These are phyloP conservation scores for Clarireedia paspali DNA, from an alignment of 2,329 filamentous ascomycete species.

Conservation along the genomic window DNA sequence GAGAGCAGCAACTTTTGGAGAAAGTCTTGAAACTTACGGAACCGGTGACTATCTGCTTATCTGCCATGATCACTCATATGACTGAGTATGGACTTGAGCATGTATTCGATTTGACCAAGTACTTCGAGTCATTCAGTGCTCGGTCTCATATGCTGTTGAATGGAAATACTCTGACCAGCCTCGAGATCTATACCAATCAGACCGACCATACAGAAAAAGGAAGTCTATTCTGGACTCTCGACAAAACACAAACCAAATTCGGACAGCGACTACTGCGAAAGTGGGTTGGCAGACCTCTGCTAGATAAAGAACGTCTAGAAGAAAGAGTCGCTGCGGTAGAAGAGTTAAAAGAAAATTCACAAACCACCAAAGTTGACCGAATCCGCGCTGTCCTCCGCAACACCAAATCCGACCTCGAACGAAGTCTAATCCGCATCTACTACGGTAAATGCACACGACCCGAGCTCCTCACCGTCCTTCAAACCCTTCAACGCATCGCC, in stretches of 20 bases:
- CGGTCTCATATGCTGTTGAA: constrained; percentile 93
- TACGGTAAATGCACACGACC: constrained; percentile 92
- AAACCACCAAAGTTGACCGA: constrained; percentile 61
- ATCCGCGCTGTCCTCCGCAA: constrained; percentile 63
- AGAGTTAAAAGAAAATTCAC: constrained; percentile 67
- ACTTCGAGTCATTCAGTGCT: constrained; percentile 93
- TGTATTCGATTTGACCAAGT: constrained; percentile 92
- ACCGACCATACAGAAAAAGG: constrained; percentile 81
- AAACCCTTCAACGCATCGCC: constrained; percentile 76
- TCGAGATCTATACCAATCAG: constrained; percentile 93
- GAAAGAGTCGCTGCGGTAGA: constrained; percentile 78
- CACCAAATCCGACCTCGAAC: constrained; percentile 78
- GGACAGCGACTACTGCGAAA: constrained; percentile 83
- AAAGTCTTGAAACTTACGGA: constrained; percentile 81
- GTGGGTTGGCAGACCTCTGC: constrained; percentile 86
- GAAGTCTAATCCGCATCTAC: constrained; percentile 89
- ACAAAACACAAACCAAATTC: constrained; percentile 85
- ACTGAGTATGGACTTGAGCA: constrained; percentile 89
- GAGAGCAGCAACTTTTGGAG: constrained; percentile 63
- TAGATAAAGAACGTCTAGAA: constrained; percentile 68
- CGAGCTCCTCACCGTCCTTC: constrained; percentile 77
- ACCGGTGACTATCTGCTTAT: constrained; percentile 82
- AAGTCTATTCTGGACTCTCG: constrained; percentile 90
- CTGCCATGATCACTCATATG: constrained; percentile 91
- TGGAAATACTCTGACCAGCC: constrained; percentile 85